These are phyloP conservation scores for Alternaria infectoria DNA, from an alignment of 2,329 filamentous ascomycete species.

Conservation along the genomic window DNA sequence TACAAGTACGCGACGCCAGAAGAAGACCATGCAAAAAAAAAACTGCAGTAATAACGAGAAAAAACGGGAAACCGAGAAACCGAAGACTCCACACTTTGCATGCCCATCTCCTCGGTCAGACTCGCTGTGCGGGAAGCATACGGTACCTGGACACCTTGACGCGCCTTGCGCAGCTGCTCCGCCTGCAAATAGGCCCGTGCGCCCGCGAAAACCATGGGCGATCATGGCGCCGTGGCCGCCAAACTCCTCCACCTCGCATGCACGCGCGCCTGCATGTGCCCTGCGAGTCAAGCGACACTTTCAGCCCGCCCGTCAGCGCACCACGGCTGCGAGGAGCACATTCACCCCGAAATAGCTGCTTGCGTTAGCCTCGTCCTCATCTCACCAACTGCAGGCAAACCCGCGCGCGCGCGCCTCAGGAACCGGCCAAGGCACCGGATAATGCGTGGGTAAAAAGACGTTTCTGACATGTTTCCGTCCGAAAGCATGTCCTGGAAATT, in stretches of 20 bases:
- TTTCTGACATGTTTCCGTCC: neutral
- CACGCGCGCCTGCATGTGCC: neutral
- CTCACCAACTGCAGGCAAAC: conserved; percentile 16
- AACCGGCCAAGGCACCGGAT: conserved; percentile 10
- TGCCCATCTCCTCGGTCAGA: neutral
- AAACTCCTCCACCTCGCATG: neutral
- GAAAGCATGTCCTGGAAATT: neutral
- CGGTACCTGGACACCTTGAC: neutral
- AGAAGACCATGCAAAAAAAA: neutral
- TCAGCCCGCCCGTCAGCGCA: conserved; percentile 29
- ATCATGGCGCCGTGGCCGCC: neutral
- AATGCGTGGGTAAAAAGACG: conserved; percentile 10
- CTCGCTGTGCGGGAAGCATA: neutral
- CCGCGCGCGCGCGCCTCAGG: neutral
- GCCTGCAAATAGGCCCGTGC: neutral
- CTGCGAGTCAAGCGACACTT: conserved; percentile 15
- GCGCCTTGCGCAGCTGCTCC: neutral
- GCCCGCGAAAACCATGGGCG: neutral
- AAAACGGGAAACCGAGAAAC: neutral
- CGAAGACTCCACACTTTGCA: neutral
- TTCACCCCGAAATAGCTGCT: conserved; percentile 51
- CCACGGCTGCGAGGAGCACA: conserved; percentile 49
- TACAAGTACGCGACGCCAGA: neutral
- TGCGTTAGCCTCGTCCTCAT: conserved; percentile 35
- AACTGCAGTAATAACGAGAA: neutral